Base-by-base conservation (phyloP, 2,329 filamentous ascomycete genomes). In the Botrytis squamosa region DNA sequence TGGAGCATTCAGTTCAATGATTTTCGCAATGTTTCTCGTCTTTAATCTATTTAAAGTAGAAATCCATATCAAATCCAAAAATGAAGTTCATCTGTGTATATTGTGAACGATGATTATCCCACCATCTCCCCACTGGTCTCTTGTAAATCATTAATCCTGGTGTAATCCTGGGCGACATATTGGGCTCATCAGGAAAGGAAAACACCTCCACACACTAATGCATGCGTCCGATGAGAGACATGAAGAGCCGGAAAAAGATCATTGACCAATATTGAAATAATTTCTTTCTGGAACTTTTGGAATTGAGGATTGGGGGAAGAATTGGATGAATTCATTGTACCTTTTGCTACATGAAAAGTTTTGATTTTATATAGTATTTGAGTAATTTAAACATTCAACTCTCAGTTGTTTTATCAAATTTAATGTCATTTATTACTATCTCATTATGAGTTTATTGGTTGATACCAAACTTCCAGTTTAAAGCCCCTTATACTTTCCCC, bases 151-250 rank as follows among this genome's bases (percentile, higher is more conserved):
- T 40, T 10, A 55, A 40, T 29, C 25, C 36, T 49, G 20, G 44
- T 38, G n/a, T 46, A 52, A 66, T 29, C 44, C 49, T 52, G 33
- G 49, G 25, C 16, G n/a, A n/a, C 8, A 38, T 40, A 3, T n/a
- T 52, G 36, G 20, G 20, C 20, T 68, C n/a, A 3, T 38, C 36
- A 38, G 66, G 36, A 40, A 68, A 57, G 33, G 46, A 55, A 68
- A 68, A 40, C 33, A 29, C 25, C 46, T 22, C 38, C 33, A 14
- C 38, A 55, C 36, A 68, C 46, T 68, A 55, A 68, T 68, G 65
- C 65, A 68, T 55, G 64, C 64, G 64, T 67, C 65, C 18, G 46
- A 29, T 55, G 65, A 49, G 40, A 66, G 65, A 68, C 66, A 68
- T 68, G 36, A 25, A n/a, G 25, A 55, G 46, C 46, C 65, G 46